A percentile compares a stretch with the other conserved stretches of the same genome.
Evolutionary conservation across 441 rosid genomes (phyloP).

Genomic region (Populus hybrid): DNA sequence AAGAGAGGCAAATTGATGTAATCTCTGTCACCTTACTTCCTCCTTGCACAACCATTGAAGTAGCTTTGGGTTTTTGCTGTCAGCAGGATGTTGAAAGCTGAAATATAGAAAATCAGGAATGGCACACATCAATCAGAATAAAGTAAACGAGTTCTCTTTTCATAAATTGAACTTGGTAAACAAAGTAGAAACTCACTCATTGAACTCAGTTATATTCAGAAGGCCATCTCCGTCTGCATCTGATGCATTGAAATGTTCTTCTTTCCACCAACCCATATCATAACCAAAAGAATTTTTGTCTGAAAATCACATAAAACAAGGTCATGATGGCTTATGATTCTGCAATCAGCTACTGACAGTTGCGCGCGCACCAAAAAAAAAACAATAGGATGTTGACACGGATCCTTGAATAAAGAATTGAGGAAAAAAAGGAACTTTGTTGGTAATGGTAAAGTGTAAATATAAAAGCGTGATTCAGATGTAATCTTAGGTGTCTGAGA

Average conservation of each 20-base stretch:
- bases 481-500: background rate
- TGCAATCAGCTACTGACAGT: background rate
- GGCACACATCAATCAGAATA: slow-evolving; percentile 1
- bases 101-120: slow-evolving; percentile 21
- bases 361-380: background rate
- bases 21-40: slow-evolving; percentile 74
- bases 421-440: background rate
- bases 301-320: slow-evolving; percentile 24
- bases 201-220: slow-evolving; percentile 82
- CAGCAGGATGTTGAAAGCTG: slow-evolving; percentile 97
- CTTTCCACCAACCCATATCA: slow-evolving; percentile 98
- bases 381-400: background rate
- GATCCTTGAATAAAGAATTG: background rate
- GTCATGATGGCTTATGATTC: background rate
- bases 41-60: slow-evolving; percentile 84
- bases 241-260: slow-evolving; percentile 91
- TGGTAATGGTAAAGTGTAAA: background rate
- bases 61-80: slow-evolving; percentile 69
- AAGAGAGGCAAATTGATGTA: slow-evolving; percentile 9
- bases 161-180: slow-evolving; percentile 6
- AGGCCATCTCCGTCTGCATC: slow-evolving; percentile 91
- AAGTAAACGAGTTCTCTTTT: background rate
- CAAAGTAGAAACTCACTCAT: slow-evolving; percentile 59
- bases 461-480: background rate
- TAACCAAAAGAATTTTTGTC: slow-evolving; percentile 63